Conservation (phyloP, 768 basidiomycete genomes). For the Exsudoporus frostii region DNA sequence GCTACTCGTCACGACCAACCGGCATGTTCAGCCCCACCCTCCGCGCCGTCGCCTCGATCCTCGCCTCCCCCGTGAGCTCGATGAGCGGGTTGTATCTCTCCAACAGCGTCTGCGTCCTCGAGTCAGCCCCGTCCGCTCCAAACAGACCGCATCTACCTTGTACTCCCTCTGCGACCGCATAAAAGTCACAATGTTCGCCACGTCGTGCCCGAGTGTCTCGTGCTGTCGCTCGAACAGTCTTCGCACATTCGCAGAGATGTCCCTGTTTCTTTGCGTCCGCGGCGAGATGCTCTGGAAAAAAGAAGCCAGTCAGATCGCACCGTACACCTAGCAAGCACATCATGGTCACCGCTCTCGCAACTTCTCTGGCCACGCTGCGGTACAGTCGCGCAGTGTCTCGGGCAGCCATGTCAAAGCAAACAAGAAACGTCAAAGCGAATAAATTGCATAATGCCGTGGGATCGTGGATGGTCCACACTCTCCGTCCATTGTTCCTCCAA, state of each 20-base stretch:
- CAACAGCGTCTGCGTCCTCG: slow-evolving; percentile 55
- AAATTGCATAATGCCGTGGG: slow-evolving; percentile 15
- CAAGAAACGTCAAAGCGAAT: slow-evolving; percentile 6
- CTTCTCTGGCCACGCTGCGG: slow-evolving; percentile 30
- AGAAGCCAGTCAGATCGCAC: neutral
- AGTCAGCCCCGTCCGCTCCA: neutral
- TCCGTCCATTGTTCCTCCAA: slow-evolving; percentile 22
- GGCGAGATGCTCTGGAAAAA: slow-evolving; percentile 37
- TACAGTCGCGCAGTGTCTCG: slow-evolving; percentile 21
- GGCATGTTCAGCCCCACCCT: slow-evolving; percentile 89
- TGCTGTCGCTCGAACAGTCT: slow-evolving; percentile 43
- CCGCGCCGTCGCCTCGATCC: slow-evolving; percentile 79
- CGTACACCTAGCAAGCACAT: neutral
- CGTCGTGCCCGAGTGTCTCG: slow-evolving; percentile 40
- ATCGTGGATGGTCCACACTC: slow-evolving; percentile 7
- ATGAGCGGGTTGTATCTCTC: slow-evolving; percentile 86
- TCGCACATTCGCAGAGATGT: slow-evolving; percentile 52
- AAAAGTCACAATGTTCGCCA: slow-evolving; percentile 64
- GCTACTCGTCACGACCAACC: slow-evolving; percentile 28
- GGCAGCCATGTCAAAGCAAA: slow-evolving; percentile 25
- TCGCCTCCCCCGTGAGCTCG: slow-evolving; percentile 76
- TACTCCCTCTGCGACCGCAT: slow-evolving; percentile 70
- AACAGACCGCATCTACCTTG: slow-evolving; percentile 49
- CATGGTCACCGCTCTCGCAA: slow-evolving; percentile 25
- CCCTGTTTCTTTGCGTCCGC: slow-evolving; percentile 36